Base-by-base conservation (phyloP, 345 rosid species). In the Pelargonium nanum region DNA sequence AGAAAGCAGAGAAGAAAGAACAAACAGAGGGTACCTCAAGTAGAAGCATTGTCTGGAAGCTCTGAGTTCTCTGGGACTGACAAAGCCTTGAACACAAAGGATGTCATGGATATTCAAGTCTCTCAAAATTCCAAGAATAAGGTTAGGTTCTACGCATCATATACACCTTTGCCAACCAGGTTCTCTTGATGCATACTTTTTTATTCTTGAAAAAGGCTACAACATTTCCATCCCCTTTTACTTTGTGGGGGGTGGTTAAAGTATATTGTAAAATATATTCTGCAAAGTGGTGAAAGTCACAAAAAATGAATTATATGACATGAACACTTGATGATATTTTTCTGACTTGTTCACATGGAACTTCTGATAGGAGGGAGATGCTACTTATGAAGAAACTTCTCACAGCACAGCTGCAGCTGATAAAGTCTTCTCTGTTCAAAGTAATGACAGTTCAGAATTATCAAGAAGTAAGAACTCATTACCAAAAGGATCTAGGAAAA, bases 1-100 rank as follows among this genome's bases (percentile, higher is more conserved):
- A 81, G 67, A 50, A 93, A 90, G 56, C 91, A 87, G 65, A 84
- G 70, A 72, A 89, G 65, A 67, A 85, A 83, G 76, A 84, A 66
- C 68, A 86, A 85, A 70, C 83, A 74, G 58, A 81, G 75, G 70
- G 72, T 24, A 22, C 57, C 59, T 54, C 85, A 76, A 61, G 72
- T 54, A 44, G 89, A 85, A 71, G 51, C 68, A 9, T 63, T 56
- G 21, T 24, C 89, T 66, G 85, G 72, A 63, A 16, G 32, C 64
- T 53, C 24, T 45, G 64, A 32, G 21, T 65, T 70, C 57, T 57
- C 28, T 64, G 71, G 68, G 65, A 60, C 58, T 63, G 75, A 73
- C 19, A 59, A 68, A 66, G 55, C 71, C 32, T 74, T 64, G 26
- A 48, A 67, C 51, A 56, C 55, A 40, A 79, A 68, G 70, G 75